A percentile compares a stretch with the other conserved stretches of the same genome.
phyloP scores from a whole-genome alignment of 2,329 filamentous ascomycete genomes.

The Scedosporium dehoogii region DNA sequence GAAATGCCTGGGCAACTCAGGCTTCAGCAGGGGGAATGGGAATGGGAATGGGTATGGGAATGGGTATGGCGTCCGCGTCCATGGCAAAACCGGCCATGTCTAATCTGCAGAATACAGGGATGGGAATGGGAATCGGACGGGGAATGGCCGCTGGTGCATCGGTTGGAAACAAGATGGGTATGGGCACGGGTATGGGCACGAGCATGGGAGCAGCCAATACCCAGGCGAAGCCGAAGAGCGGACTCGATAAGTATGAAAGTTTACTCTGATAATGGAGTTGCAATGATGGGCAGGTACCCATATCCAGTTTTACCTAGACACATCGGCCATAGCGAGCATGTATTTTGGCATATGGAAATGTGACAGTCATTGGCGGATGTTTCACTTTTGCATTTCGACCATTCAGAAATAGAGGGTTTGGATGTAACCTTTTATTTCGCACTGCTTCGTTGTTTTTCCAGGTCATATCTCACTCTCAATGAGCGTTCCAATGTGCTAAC shows the following conservation, averaged over 20 bases:
- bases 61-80: too few relatives aligned
- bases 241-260: conserved; percentile 60
- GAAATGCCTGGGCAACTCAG: conserved; percentile 12
- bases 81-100: conserved; percentile 9
- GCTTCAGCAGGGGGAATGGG: conserved; percentile 13
- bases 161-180: conserved; percentile 14
- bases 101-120: conserved; percentile 12
- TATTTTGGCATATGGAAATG: background rate
- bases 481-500: too few relatives aligned
- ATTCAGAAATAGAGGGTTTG: too few relatives aligned
- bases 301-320: background rate
- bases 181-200: conserved; percentile 18
- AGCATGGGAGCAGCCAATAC: conserved; percentile 14
- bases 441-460: too few relatives aligned
- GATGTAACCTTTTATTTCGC: too few relatives aligned
- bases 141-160: conserved; percentile 16
- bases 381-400: too few relatives aligned
- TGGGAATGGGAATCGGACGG: conserved; percentile 16
- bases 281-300: background rate
- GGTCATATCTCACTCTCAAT: too few relatives aligned
- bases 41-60: conserved; percentile 13
- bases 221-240: conserved; percentile 31
- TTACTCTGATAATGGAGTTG: conserved; percentile 34
- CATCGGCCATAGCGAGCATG: conserved; percentile 1
- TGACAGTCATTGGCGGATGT: too few relatives aligned